Base-by-base conservation (phyloP, 768 basidiomycete genomes). In the Gymnopilus dilepis region DNA sequence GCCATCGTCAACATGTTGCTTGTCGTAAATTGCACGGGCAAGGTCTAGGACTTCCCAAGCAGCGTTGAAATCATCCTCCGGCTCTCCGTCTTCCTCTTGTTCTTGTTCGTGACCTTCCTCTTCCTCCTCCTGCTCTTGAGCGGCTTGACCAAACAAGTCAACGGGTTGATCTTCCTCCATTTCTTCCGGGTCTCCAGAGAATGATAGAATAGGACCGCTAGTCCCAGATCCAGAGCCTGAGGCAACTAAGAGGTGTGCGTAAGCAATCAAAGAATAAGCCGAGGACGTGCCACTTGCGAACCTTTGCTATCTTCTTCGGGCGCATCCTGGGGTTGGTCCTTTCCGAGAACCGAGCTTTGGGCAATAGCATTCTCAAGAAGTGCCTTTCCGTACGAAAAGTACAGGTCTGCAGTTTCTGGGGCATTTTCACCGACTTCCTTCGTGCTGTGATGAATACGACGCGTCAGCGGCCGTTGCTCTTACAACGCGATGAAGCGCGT, bases 11-110 rank as follows among this genome's bases (percentile, higher is more conserved):
- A 74, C 70, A 19, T 79, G 78, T 62, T 84, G 82, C 73, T 90
- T 91, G 65, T 88, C 86, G 69, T 93, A 95, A 61, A 97, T 89
- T 11, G 89, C 86, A 40, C 96, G 83, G 21, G 97, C 96, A 58
- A 97, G 86, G 67, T 99, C 97, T n/a, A 99, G 81, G 2, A 97
- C 90, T 71, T 97, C 93, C 95, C 97, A 99, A 12, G 97, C 95
- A 24, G 94, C 94, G 66, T 97, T 97, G 74, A 97, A 97, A 69
- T 99, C 97, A 67, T 99, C 97, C 69, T 97, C 97, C 0, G 93
- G 94, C 68, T 92, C 94, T 3, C 73, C 91, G 12, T 88, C 91
- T 3, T 86, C 90, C 2, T 78, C 91, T 8, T 82, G 88, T 1
- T 78, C 86, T 6, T 83, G 86, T 3, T 80, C 84, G n/a, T n/a